A percentile compares a stretch with the other conserved stretches of the same genome.
Conservation (phyloP, 2,329 filamentous ascomycete species). For the Hansfordia pulvinata region DNA sequence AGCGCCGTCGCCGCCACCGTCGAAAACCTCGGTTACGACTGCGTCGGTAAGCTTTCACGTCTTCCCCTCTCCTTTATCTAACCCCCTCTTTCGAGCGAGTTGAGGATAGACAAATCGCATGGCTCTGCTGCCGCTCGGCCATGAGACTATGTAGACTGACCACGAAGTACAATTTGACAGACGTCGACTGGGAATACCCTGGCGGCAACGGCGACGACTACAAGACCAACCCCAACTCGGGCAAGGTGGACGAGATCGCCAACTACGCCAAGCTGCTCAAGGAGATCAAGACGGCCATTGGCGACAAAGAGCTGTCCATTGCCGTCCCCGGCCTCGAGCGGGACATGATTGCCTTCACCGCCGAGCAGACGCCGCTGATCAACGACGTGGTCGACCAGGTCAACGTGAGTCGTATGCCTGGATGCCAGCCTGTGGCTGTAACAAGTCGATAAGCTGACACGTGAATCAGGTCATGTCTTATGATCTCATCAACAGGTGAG, state of each 20-base stretch:
- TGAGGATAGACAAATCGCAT: no score
- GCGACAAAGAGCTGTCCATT: slow-evolving; percentile 48
- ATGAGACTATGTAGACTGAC: slow-evolving; percentile 2
- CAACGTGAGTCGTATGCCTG: no score
- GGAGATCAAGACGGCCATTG: slow-evolving; percentile 43
- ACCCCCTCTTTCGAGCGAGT: no score
- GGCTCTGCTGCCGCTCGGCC: no score
- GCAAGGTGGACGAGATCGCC: slow-evolving; percentile 44
- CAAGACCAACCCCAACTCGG: slow-evolving; percentile 42
- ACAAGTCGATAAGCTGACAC: slow-evolving; percentile 4
- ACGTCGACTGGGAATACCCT: slow-evolving; percentile 13
- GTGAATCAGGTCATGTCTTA: slow-evolving; percentile 69
- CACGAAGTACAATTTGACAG: not conserved
- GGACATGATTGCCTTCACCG: slow-evolving; percentile 57
- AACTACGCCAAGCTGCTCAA: slow-evolving; percentile 47
- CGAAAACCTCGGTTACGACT: slow-evolving; percentile 42
- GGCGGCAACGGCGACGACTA: slow-evolving; percentile 59
- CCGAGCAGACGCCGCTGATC: slow-evolving; percentile 41
- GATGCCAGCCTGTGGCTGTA: fast-evolving
- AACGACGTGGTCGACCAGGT: slow-evolving; percentile 49
- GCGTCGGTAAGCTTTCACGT: slow-evolving; percentile 29
- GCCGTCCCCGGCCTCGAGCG: slow-evolving; percentile 48
- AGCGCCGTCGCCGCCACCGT: slow-evolving; percentile 42
- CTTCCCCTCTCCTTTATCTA: not conserved
- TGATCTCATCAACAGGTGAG: slow-evolving; percentile 59